Conservation (phyloP, 305 asterid genomes). For the Fraxinus angustifolia region DNA sequence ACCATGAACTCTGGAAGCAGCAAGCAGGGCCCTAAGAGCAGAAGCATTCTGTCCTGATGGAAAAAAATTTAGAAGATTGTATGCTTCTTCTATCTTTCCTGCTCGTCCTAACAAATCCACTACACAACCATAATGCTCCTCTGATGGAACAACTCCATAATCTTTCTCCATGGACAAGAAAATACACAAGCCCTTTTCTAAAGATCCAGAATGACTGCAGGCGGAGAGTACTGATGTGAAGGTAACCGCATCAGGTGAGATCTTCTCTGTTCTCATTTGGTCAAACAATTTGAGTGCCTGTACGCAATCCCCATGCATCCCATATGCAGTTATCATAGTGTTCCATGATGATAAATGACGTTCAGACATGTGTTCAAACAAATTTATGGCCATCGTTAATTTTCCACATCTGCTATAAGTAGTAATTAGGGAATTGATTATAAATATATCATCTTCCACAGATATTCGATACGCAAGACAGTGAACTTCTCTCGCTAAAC, state of each 20-base stretch:
- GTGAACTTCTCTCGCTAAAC: constrained; percentile 42
- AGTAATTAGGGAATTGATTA: constrained; percentile 45
- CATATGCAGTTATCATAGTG: constrained; percentile 58
- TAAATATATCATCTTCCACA: constrained; percentile 27
- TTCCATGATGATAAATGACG: constrained; percentile 47
- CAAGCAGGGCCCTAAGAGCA: constrained; percentile 47
- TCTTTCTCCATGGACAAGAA: constrained; percentile 47
- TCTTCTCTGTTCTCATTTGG: constrained; percentile 30
- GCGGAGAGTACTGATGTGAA: constrained; percentile 50
- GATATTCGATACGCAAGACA: constrained; percentile 29
- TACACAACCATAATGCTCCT: constrained; percentile 57
- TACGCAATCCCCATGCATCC: constrained; percentile 44
- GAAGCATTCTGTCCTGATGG: constrained; percentile 34
- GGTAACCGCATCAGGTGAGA: constrained; percentile 41
- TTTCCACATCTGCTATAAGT: constrained; percentile 53
- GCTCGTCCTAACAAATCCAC: constrained; percentile 60
- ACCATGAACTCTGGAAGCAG: constrained; percentile 53
- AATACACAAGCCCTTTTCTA: constrained; percentile 42
- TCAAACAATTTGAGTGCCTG: constrained; percentile 39
- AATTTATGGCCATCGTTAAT: constrained; percentile 24
- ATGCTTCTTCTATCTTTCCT: constrained; percentile 52
- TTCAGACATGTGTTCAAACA: constrained; percentile 39
- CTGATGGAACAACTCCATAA: constrained; percentile 38
- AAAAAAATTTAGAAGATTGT: constrained; percentile 22
- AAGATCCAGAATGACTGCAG: constrained; percentile 54